Evolutionary conservation across 495 filamentous ascomycete genomes (phyloP).

Genomic region (Penicillium argentinense): DNA sequence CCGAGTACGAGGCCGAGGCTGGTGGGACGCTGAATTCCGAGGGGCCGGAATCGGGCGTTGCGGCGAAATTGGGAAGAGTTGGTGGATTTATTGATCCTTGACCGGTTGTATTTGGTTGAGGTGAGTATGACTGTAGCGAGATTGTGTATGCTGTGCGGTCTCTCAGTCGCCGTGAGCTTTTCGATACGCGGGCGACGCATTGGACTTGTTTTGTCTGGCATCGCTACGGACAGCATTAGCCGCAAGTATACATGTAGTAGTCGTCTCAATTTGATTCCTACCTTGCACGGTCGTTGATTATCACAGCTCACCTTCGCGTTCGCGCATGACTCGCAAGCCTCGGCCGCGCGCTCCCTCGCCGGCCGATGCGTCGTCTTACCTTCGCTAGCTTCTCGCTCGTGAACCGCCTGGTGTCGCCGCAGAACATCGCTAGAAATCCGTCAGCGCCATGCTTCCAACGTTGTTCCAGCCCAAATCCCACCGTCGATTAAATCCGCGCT

Average conservation of each 20-base stretch:
- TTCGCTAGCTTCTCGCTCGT: conserved; percentile 12
- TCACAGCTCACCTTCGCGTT: conserved; percentile 26
- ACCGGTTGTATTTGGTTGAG: not conserved
- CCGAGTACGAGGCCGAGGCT: conserved; percentile 4
- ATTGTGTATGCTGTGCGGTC: not conserved
- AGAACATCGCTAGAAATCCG: conserved; percentile 23
- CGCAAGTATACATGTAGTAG: too few relatives aligned
- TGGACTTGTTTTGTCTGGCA: conserved; percentile 14
- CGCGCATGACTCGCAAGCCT: conserved; percentile 28
- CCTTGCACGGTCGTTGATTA: conserved; percentile 25
- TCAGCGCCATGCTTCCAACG: too few relatives aligned
- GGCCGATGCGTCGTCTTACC: conserved; percentile 9
- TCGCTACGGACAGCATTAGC: conserved; percentile 8
- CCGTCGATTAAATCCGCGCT: conserved; percentile 25
- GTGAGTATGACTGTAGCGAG: not conserved
- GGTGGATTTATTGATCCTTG: not conserved
- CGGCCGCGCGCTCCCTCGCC: conserved; percentile 14
- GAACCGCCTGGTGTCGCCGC: conserved; percentile 26
- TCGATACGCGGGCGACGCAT: conserved; percentile 5
- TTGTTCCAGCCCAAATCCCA: too few relatives aligned
- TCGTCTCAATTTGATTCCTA: not conserved
- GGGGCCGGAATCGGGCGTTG: conserved; percentile 9
- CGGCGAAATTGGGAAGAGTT: not conserved
- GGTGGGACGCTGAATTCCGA: conserved; percentile 8
- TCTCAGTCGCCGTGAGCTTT: not conserved